phyloP scores from a whole-genome alignment of 495 filamentous ascomycete genomes.

The Chlorociboria aeruginascens region DNA sequence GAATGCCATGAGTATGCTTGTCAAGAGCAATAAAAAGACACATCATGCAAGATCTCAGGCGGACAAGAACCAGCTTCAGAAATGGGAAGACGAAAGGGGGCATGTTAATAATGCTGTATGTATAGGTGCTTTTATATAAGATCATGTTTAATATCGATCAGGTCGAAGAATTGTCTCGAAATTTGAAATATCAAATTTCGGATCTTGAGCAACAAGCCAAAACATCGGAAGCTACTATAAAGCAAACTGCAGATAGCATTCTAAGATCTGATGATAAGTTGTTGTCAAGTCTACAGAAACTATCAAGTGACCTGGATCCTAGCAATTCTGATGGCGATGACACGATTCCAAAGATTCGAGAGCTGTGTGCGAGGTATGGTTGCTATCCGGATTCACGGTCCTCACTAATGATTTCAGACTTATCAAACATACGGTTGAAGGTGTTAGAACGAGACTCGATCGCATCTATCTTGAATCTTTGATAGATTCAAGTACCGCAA shows the following conservation, averaged over 20 bases:
- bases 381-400: not conserved
- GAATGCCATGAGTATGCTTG: slow-evolving; percentile 28
- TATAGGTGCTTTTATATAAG: not conserved
- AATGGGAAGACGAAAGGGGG: slow-evolving; percentile 23
- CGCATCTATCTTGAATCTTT: slow-evolving; percentile 30
- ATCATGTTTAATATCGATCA: slow-evolving; percentile 9
- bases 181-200: slow-evolving; percentile 23
- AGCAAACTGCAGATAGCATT: slow-evolving; percentile 25
- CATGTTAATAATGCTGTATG: slow-evolving; percentile 22
- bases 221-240: slow-evolving; percentile 16
- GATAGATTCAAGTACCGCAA: slow-evolving; percentile 10
- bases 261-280: slow-evolving; percentile 34
- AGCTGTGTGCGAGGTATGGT: slow-evolving; percentile 25
- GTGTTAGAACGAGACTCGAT: slow-evolving; percentile 31
- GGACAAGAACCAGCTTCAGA: slow-evolving; percentile 20
- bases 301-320: slow-evolving; percentile 32
- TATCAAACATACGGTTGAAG: slow-evolving; percentile 37
- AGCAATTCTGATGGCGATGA: slow-evolving; percentile 26
- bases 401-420: not conserved
- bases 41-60: slow-evolving; percentile 20
- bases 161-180: slow-evolving; percentile 30
- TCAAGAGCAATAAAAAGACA: slow-evolving; percentile 18
- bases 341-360: slow-evolving; percentile 25
- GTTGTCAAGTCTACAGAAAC: slow-evolving; percentile 34
- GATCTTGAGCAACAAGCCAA: slow-evolving; percentile 29